Evolutionary conservation across 768 basidiomycete genomes (phyloP).

Genomic region (Hortiboletus flavorubellus): DNA sequence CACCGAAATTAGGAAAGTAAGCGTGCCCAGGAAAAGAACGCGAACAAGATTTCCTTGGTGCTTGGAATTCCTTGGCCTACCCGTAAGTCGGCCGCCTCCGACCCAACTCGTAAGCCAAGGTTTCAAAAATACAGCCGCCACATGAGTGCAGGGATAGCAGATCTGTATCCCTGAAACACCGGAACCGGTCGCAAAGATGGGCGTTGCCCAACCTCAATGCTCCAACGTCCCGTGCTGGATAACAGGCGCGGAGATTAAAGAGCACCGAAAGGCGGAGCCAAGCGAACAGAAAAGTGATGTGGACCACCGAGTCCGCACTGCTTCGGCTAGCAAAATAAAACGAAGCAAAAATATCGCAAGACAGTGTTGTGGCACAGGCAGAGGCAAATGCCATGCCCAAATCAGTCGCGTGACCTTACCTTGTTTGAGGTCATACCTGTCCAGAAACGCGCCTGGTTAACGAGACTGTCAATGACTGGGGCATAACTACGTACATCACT

Average conservation of each 20-base stretch:
- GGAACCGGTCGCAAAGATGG: not conserved
- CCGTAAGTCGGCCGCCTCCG: not conserved
- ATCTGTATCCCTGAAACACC: not conserved
- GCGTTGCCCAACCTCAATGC: not conserved
- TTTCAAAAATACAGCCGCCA: not conserved
- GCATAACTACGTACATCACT: constrained; percentile 71
- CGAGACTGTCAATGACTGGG: not conserved
- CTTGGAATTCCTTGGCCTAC: not conserved
- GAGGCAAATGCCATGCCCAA: not conserved
- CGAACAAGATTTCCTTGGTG: not conserved
- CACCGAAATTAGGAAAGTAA: too few species aligned
- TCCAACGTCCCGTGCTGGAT: too few species aligned
- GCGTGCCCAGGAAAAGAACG: too few species aligned
- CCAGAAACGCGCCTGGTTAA: constrained; percentile 9
- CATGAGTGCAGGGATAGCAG: too few species aligned
- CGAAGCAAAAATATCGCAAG: not conserved
- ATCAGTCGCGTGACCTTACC: constrained; percentile 41
- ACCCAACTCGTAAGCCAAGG: not conserved
- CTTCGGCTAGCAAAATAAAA: not conserved
- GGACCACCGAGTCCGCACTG: not conserved
- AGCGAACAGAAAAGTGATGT: not conserved
- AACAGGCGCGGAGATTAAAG: constrained; percentile 10
- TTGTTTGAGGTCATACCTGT: constrained; percentile 93
- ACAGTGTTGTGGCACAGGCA: not conserved
- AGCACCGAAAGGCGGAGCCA: not conserved